Percentiles rank a stretch among this genome's conserved stretches.
These are phyloP conservation scores for Xylaria sp. DNA, from an alignment of 2,329 filamentous ascomycete genomes.

Conservation along the genomic window DNA sequence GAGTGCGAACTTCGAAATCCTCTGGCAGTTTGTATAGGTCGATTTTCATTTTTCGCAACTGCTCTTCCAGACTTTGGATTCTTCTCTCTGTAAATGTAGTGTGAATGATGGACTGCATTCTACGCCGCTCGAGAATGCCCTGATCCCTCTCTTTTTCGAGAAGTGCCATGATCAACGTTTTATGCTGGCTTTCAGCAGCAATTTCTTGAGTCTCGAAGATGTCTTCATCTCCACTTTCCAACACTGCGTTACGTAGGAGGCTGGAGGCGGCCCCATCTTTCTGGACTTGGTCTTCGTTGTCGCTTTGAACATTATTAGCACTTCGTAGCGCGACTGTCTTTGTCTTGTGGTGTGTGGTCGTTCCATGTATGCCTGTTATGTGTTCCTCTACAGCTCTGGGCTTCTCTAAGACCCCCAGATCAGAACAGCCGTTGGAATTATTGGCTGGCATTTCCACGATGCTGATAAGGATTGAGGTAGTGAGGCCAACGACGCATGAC, in stretches of 20 bases:
- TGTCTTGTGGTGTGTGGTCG: neutral
- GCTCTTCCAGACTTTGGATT: slow-evolving; percentile 18
- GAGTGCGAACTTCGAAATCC: neutral
- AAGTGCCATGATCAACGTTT: neutral
- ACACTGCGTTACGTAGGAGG: neutral
- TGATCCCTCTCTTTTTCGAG: neutral
- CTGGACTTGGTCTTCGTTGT: neutral
- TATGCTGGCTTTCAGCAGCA: neutral
- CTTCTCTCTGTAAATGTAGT: slow-evolving; percentile 17
- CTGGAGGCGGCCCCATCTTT: neutral
- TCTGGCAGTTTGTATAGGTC: slow-evolving; percentile 22
- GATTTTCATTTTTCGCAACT: slow-evolving; percentile 18
- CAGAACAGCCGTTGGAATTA: neutral
- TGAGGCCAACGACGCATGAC: neutral
- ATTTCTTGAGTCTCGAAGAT: neutral
- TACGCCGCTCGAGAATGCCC: slow-evolving; percentile 4
- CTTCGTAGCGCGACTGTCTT: neutral
- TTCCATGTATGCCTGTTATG: neutral
- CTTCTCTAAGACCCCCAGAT: neutral
- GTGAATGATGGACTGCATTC: slow-evolving; percentile 20
- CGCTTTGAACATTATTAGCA: neutral
- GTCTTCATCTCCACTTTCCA: slow-evolving; percentile 29
- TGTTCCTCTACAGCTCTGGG: neutral
- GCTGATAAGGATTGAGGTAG: neutral
- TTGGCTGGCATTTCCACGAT: neutral